Base-by-base conservation (phyloP, 108 stramenopile species). In the Poteriospumella lacustris region DNA sequence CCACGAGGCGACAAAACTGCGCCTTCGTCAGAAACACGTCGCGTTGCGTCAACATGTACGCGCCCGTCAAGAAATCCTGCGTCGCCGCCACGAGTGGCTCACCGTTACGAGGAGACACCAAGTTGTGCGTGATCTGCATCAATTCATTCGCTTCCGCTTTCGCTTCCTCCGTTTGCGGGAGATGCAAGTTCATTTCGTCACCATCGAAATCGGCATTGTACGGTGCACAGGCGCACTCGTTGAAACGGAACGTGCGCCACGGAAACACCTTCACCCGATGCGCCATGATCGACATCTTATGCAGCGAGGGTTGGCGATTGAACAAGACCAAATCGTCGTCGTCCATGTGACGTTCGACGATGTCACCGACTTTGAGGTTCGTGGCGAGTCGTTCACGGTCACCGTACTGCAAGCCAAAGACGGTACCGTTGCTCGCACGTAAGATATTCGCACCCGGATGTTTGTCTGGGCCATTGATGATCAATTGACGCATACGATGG, bases 131-230 rank as follows among this genome's bases (percentile, higher is more conserved):
- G 40, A 99, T 94, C 15, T 90, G 91, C 97, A 98, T 96, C 19
- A 98, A 86, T 58, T 91, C 68, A 56, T 82, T 84, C 1, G 97
- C 97, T 84, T 98, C 97, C n/a, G 94, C 84, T 47, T 94, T 84
- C n/a, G 97, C 97, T 81, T 99, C 98, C 78, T 97, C 96, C 9
- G 96, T 99, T 85, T 99, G 98, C 15, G 98, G 98, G 26, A 97
- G 79, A 85, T 99, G 98, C 92, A 99, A 90, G 80, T 99, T 97
- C 96, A 98, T 98, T 85, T 99, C 98, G 83, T 99, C 98, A 47
- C 98, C 98, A 83, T 99, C 96, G 79, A 99, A 99, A 80, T 99
- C 98, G 43, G 85, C 96, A 80, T 97, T 97, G 85, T 96, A 99
- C 2, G 98, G 96, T 43, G 93, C 92, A 87, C 98, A 99, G 58